Base-by-base conservation (phyloP, 1,139 yeast genomes). In the Pneumocystis murina region DNA sequence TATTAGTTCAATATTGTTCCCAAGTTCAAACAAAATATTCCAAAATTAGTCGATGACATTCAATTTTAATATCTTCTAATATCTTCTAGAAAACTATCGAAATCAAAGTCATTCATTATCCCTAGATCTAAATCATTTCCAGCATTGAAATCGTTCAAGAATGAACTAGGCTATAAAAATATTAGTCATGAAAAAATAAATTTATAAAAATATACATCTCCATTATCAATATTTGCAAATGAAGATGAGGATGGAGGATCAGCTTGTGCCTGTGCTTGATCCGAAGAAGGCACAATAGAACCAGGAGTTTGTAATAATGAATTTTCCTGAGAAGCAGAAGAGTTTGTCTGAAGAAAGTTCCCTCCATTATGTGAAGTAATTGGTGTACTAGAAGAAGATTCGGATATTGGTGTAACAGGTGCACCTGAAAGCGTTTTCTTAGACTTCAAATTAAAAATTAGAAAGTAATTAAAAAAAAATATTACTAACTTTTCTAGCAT, bases 341-440 rank as follows among this genome's bases (percentile, higher is more conserved):
- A 24, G 17, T 48, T 48, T 12, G 55, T 48, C 33, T 20, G 55
- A 10, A 66, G 62, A 69, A 67, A 66, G 65, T 66, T 62, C 67
- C 66, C 63, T 61, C 68, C 57, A 63, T 69, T 68, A 62, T 73
- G 74, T 7, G 76, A 77, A 1, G 77, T 75, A 12, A 73, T 70
- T 1, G 77, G 77, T 40, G 77, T 74, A 14, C 76, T 74, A 4
- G 77, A 77, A 4, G 77, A 77, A 6, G 77, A 76, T 64, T 74
- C 77, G 4, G 75, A 72, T 12, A 71, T 67, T 62, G 65, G 67
- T 35, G 74, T 73, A 33, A 74, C 71, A 38, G 73, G 73, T 1
- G 75, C 73, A 24, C 74, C 69, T 20, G 70, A 61, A n/a, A 64
- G 68, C 7, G 69, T 8, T 20, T 48, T 48, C 8, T 67, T 20